Evolutionary conservation across 306 rosid species (phyloP).

Genomic region (Hippophae rhamnoides): DNA sequence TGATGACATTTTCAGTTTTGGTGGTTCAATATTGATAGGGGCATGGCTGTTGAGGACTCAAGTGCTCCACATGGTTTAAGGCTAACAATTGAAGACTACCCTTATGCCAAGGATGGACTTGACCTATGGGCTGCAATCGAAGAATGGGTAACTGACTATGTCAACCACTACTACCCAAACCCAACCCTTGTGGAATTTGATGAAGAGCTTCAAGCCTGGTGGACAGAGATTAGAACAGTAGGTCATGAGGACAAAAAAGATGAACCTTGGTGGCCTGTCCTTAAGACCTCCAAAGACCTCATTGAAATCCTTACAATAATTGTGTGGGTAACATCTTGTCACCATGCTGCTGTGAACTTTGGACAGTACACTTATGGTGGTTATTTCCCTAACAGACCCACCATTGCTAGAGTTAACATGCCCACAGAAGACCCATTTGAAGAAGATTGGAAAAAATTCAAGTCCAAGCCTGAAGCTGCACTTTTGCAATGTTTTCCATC

Average conservation of each 20-base stretch:
- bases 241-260: constrained; percentile 36
- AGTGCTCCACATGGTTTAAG: constrained; percentile 26
- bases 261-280: constrained; percentile 37
- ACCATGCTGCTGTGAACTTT: constrained; percentile 33
- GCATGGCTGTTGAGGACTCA: constrained; percentile 37
- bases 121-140: constrained; percentile 26
- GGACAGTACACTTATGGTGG: constrained; percentile 31
- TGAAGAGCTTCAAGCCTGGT: constrained; percentile 37
- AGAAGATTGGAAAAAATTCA: constrained; percentile 12
- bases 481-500: constrained; percentile 29
- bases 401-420: constrained; percentile 29
- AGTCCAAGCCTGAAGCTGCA: constrained; percentile 23
- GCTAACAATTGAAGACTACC: constrained; percentile 34
- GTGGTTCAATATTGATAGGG: constrained; percentile 8
- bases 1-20: background rate
- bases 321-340: constrained; percentile 32
- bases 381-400: constrained; percentile 33
- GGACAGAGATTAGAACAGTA: constrained; percentile 31
- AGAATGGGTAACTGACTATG: constrained; percentile 29
- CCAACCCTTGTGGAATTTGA: constrained; percentile 16
- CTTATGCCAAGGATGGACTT: constrained; percentile 35
- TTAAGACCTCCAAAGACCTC: constrained; percentile 17
- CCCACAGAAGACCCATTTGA: constrained; percentile 23
- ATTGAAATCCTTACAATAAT: constrained; percentile 20
- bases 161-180: constrained; percentile 25